Conservation (phyloP, 305 asterid species). For the Withania somnifera region DNA sequence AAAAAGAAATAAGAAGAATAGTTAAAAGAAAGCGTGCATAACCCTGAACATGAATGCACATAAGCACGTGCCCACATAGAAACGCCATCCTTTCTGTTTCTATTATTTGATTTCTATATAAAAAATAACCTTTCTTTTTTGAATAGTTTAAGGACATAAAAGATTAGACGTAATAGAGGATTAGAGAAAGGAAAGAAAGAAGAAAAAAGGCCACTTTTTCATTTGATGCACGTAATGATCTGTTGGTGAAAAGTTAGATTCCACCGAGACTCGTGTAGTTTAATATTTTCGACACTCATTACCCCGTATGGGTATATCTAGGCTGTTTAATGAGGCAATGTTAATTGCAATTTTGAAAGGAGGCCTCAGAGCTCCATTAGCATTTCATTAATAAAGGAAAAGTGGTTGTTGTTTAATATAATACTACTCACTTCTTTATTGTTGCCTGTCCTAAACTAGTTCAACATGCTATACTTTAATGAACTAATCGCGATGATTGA, state of each 20-base stretch:
- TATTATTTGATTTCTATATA: background rate
- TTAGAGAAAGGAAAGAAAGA: background rate
- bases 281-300: background rate
- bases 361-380: background rate
- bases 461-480: constrained; percentile 1
- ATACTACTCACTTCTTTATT: background rate
- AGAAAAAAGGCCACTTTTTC: background rate
- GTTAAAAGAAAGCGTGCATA: background rate
- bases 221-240: background rate
- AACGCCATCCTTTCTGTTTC: background rate
- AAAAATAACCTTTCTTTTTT: background rate
- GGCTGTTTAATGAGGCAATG: background rate
- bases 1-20: background rate
- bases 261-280: background rate
- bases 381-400: background rate
- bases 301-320: background rate
- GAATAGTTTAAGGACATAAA: background rate
- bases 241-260: background rate
- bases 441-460: background rate
- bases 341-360: background rate
- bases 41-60: background rate
- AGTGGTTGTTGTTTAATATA: background rate
- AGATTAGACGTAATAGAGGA: background rate
- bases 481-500: background rate
- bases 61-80: background rate